Evolutionary conservation across 345 rosid species (phyloP).

Genomic region (Salix viminalis): DNA sequence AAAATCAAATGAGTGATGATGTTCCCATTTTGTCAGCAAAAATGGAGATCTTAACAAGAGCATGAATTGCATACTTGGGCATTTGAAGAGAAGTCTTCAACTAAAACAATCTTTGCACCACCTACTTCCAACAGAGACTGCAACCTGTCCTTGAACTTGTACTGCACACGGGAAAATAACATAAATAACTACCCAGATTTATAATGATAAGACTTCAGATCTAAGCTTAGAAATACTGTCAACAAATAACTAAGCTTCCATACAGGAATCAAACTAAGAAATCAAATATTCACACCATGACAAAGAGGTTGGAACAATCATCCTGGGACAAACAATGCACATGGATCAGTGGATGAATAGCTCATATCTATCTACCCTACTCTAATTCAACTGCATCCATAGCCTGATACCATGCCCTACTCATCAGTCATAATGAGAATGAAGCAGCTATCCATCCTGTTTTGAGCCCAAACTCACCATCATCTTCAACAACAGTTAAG

Average conservation of each 20-base stretch:
- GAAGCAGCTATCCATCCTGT: no score
- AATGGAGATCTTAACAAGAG: neutral
- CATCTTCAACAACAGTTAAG: no score
- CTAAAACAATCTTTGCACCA: slow-evolving; percentile 56
- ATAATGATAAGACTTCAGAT: neutral
- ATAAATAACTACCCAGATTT: slow-evolving; percentile 6
- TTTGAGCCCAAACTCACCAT: no score
- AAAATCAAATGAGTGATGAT: no score
- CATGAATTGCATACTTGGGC: slow-evolving; percentile 51
- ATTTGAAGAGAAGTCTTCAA: slow-evolving; percentile 51
- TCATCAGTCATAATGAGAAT: no score
- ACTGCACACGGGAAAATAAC: slow-evolving; percentile 42
- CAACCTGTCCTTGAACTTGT: slow-evolving; percentile 53
- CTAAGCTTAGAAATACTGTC: no score
- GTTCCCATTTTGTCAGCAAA: no score
- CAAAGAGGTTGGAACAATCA: neutral
- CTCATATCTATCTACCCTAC: no score
- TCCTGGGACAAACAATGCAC: no score
- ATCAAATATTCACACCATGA: neutral
- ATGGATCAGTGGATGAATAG: no score
- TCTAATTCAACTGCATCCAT: no score
- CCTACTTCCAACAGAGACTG: slow-evolving; percentile 39
- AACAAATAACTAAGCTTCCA: neutral
- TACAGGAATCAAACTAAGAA: neutral
- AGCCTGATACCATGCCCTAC: no score